Base-by-base conservation (phyloP, 1,284 basidiomycete species). In the Moesziomyces parantarcticus region DNA sequence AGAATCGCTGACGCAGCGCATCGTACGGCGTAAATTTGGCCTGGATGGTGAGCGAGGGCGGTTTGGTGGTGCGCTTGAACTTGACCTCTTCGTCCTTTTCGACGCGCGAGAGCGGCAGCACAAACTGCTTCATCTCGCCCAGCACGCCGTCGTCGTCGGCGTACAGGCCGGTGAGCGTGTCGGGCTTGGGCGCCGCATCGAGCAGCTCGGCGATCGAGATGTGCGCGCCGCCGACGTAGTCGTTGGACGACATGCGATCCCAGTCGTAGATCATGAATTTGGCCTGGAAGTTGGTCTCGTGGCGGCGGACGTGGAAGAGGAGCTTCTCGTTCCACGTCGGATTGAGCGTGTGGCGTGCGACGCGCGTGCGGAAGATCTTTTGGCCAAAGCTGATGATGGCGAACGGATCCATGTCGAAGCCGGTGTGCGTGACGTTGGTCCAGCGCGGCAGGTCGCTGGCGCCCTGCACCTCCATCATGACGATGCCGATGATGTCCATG, bases 371-470 rank as follows among this genome's bases (percentile, higher is more conserved):
- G 86, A 97, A 98, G 11, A 98, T 92, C 84, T 97, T 97, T 85
- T 96, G 95, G 39, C 94, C 92, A 75, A 99, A 98, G 3, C 93
- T 94, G 72, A 95, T 89, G 72, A 99, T 94, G 16, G 94, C 92
- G 79, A 97, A 98, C 0, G 94, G 94, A 79, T 99, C 94, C 94
- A 98, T 98, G 82, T 98, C 95, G 89, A 90, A 94, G 0, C 92
- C 92, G 0, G 89, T 92, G 3, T 72, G 61, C 6, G 70, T 76
- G 63, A 79, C 79, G 45, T 97, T 97, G 84, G 90, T 92, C 78
- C 95, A 86, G 76, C 88, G 88, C 0, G 96, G 96, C 58, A 99
- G 85, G 83, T 97, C 92, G 18, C 87, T 87, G 2, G 94, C 96
- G 26, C 89, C 80, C 51, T 88, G 85, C 62, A 92, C 88, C 78